Base-by-base conservation (phyloP, 331 rosid genomes). In the Malus hybrid region DNA sequence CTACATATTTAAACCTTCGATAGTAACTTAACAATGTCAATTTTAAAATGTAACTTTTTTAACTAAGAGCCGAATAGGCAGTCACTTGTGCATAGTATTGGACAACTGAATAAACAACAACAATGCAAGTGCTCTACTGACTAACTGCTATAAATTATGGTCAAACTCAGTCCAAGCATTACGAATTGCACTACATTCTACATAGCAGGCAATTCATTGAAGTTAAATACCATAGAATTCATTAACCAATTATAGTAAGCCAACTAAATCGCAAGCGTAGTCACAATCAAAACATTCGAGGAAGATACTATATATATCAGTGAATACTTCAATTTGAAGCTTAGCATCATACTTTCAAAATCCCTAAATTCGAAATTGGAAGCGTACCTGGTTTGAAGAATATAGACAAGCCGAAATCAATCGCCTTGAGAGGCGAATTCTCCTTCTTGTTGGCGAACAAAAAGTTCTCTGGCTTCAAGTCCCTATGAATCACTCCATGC, bases 401-500 rank as follows among this genome's bases (percentile, higher is more conserved):
- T 71, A 95, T 92, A 10, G 99, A 95, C 61, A 95, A 78, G 10
- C 99, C 99, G 72, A 95, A 95, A 83, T 92, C 99, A 56, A 95
- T 95, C 33, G 99, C 99, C 84, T 95, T 95, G 69, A 95, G 87
- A 54, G 97, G 97, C 69, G 99, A 95, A 82, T 95, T 92, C 96
- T 95, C 99, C 87, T 95, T 95, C 89, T 95, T 95, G 81, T 89
- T 95, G 0, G 99, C 97, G 39, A 95, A 95, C 88, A 95, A 54
- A 54, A 95, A 95, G 75, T 95, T 95, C 88, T 95, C 99, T 0
- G 99, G 99, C 81, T 95, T 95, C 73, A 95, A 84, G 86, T 95
- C 99, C 50, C 99, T 83, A 62, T 94, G 99, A 69, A 94, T 94
- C 29, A 94, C 99, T 5, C 99, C 99, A 34, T 95, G 97, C 79